A percentile compares a stretch with the other conserved stretches of the same genome.
Evolutionary conservation across 768 basidiomycete species (phyloP).

Genomic region (Pholiota microspora): DNA sequence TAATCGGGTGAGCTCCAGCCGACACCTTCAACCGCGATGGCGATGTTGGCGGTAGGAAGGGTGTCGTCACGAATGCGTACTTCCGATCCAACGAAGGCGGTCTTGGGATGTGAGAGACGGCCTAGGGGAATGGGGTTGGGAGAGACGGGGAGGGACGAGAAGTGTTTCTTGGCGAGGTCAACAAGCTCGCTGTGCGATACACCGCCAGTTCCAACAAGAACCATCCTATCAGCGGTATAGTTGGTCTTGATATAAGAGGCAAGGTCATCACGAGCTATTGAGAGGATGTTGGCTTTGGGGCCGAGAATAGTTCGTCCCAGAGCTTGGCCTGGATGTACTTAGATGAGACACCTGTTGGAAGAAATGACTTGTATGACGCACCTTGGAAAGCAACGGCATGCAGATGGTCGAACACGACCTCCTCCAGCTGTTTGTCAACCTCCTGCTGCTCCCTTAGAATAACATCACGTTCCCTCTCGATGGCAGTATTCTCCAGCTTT

Average conservation of each 20-base stretch:
- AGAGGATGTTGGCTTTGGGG: conserved; percentile 93
- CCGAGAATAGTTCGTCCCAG: conserved; percentile 97
- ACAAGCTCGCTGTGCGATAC: conserved; percentile 91
- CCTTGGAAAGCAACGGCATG: conserved; percentile 97
- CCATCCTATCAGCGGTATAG: conserved; percentile 99
- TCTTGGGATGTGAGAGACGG: conserved; percentile 69
- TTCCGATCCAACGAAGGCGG: conserved; percentile 89
- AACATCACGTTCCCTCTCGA: conserved; percentile 95
- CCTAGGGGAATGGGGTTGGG: conserved; percentile 87
- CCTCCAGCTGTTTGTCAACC: conserved; percentile 97
- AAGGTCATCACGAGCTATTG: conserved; percentile 90
- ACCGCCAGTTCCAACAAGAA: conserved; percentile 95
- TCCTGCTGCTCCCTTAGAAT: conserved; percentile 98
- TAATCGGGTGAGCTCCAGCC: conserved; percentile 98
- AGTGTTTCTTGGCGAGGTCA: conserved; percentile 93
- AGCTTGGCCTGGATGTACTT: conserved; percentile 66
- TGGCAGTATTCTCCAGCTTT: conserved; percentile 81
- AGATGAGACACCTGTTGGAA: neutral
- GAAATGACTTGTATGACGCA: conserved; percentile 34
- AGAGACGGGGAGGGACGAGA: conserved; percentile 86
- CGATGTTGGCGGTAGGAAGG: conserved; percentile 85
- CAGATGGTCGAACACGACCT: conserved; percentile 98
- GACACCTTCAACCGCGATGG: conserved; percentile 96
- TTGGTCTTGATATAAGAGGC: conserved; percentile 92
- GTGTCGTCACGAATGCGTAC: conserved; percentile 95